A percentile compares a stretch with the other conserved stretches of the same genome.
Conservation (phyloP, 345 rosid species). For the Laguncularia racemosa region DNA sequence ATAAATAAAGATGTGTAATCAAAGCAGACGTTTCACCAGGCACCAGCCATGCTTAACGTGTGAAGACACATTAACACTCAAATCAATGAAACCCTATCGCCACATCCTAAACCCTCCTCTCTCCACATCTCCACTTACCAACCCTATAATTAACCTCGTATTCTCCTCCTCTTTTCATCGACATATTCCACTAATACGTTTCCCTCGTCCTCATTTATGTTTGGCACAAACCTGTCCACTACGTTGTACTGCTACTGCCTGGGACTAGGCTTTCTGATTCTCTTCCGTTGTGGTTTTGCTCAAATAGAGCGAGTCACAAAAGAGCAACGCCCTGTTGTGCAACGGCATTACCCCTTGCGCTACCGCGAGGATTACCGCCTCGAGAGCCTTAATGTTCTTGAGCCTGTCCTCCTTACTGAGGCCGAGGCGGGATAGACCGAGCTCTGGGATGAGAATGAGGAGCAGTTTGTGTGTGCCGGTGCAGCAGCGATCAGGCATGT, state of each 20-base stretch:
- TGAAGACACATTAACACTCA: slow-evolving; percentile 5
- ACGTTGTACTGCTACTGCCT: not conserved
- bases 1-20: not conserved
- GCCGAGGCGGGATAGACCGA: slow-evolving; percentile 38
- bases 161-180: not conserved
- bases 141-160: slow-evolving; percentile 1
- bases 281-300: slow-evolving; percentile 4
- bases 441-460: slow-evolving; percentile 30
- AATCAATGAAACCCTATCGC: not conserved
- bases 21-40: slow-evolving; percentile 1
- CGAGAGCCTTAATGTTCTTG: slow-evolving; percentile 16
- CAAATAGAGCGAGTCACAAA: slow-evolving; percentile 5
- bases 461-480: slow-evolving; percentile 37
- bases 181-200: not conserved
- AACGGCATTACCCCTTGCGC: slow-evolving; percentile 10
- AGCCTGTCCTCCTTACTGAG: slow-evolving; percentile 21
- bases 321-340: not conserved
- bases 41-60: slow-evolving; percentile 7
- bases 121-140: not conserved
- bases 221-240: not conserved
- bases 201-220: not conserved
- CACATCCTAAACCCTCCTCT: not conserved
- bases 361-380: slow-evolving; percentile 23
- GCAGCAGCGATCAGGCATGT: slow-evolving; percentile 31
- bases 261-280: not conserved